Evolutionary conservation across 2,329 filamentous ascomycete species (phyloP), one percentile per base, ranked within the genome.

Genomic region (Emericellopsis atlantica): DNA sequence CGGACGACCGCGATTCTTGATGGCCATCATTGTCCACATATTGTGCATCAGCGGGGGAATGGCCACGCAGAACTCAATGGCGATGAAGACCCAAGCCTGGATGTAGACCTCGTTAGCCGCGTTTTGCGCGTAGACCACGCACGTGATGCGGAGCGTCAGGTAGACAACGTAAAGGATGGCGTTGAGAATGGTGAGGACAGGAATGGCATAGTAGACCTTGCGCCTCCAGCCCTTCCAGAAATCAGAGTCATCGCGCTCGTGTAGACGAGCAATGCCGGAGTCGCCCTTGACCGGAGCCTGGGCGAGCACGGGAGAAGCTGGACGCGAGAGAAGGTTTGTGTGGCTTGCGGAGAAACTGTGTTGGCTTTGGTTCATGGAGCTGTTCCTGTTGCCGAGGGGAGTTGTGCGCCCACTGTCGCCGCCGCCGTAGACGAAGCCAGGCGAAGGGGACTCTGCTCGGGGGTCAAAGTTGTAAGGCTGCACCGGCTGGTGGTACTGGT

Each of bases 21-120:
- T 55, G 1, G 71, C 67, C 58, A 67, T 65, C 64, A 77, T 68
- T 2, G 71, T 74, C 70, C 71, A 76, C 32, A 66, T 58, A 48
- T 74, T 73, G 58, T 77, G 72, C 60, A 75, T 65, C 31, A 76
- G 55, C 4, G 69, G 64, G 6, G 73, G 74, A 40, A 75, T 62
- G 5, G 70, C 68, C 7, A 69, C 64, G n/a, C 61, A 57, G 32
- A 74, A 53, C 49, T 77, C 73, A 43, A 76, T 64, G 21, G 58
- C 67, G 41, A 77, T 70, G 47, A 77, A 77, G 6, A 74, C 50
- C 73, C 73, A 77, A 3, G 73, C 73, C 36, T 68, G 64, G 5
- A 62, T 58, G 45, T 67, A 77, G 2, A 57, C 58, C 18, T 57
- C 51, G 4, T 51, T 38, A 4, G 57, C 55, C 1, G 54, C 54